phyloP scores from a whole-genome alignment of 116 monocot genomes.

The Zostera marina region DNA sequence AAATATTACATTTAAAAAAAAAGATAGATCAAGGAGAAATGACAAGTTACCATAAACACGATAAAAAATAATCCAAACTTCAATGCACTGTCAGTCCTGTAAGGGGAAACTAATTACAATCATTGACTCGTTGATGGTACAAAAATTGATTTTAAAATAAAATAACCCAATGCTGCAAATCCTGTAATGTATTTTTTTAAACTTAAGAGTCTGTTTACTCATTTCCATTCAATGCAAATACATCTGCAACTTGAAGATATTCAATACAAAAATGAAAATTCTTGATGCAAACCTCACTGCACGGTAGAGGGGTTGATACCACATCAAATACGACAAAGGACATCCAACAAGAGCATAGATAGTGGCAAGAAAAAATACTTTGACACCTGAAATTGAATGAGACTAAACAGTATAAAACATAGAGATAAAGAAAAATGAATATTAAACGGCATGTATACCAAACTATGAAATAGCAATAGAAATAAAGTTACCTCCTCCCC shows the following conservation, averaged over 20 bases:
- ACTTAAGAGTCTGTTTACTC: no score
- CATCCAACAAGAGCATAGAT: conserved; percentile 83
- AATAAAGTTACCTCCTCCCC: conserved; percentile 42
- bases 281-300: conserved; percentile 55
- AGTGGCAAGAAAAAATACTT: conserved; percentile 72
- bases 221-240: no score
- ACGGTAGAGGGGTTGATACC: conserved; percentile 90
- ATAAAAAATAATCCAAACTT: conserved; percentile 74
- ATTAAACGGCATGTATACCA: conserved; percentile 16
- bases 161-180: no score
- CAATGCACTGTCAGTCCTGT: conserved; percentile 79
- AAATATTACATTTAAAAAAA: neutral
- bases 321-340: conserved; percentile 85
- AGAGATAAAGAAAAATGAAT: conserved; percentile 6
- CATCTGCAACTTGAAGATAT: no score
- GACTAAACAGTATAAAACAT: neutral
- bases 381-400: conserved; percentile 45
- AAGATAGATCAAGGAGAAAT: neutral
- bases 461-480: neutral
- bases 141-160: no score
- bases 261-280: neutral
- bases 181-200: no score
- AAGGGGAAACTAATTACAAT: conserved; percentile 10
- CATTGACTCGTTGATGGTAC: no score
- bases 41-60: conserved; percentile 45